These are phyloP conservation scores for Phytophthora pinifolia DNA, from an alignment of 352 stramenopile species.

Conservation along the genomic window DNA sequence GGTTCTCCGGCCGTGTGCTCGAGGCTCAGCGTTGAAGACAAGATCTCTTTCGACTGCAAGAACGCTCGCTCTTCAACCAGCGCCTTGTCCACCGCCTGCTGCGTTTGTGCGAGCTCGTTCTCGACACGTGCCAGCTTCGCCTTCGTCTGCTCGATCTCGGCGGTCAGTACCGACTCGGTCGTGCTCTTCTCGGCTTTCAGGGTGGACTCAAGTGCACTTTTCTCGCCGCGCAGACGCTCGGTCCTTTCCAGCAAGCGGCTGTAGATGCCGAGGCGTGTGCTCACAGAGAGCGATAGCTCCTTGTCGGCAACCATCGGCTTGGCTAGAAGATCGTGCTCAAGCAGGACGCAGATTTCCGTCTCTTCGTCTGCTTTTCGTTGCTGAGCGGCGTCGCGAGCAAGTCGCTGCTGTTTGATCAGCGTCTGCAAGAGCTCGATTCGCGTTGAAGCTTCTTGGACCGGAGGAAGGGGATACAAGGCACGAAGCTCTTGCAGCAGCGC, in stretches of 20 bases:
- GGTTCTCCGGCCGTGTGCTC: background rate
- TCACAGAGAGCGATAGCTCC: slow-evolving; percentile 6
- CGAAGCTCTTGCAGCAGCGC: slow-evolving; percentile 24
- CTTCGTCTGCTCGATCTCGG: slow-evolving; percentile 4
- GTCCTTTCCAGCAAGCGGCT: slow-evolving; percentile 18
- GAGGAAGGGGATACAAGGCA: background rate
- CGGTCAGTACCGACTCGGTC: slow-evolving; percentile 7
- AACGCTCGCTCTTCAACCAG: slow-evolving; percentile 23
- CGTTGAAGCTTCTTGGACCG: slow-evolving; percentile 9
- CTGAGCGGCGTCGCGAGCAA: slow-evolving; percentile 2
- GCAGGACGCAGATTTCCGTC: slow-evolving; percentile 22
- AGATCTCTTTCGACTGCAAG: slow-evolving; percentile 13
- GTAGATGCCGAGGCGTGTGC: slow-evolving; percentile 32
- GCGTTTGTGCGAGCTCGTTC: slow-evolving; percentile 13
- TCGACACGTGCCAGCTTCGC: slow-evolving; percentile 18
- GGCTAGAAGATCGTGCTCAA: slow-evolving; percentile 17
- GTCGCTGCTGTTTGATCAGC: slow-evolving; percentile 29
- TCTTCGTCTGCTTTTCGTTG: slow-evolving; percentile 16
- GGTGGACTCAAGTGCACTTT: slow-evolving; percentile 1
- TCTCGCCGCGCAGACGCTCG: slow-evolving; percentile 12
- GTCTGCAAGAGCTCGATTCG: slow-evolving; percentile 27
- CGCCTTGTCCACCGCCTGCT: slow-evolving; percentile 10
- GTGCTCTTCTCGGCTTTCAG: slow-evolving; percentile 7
- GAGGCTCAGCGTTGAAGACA: slow-evolving; percentile 12
- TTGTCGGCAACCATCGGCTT: background rate